Evolutionary conservation across 306 rosid species (phyloP), one percentile per base, ranked within the genome.

Genomic region (Leucaena leucocephala): DNA sequence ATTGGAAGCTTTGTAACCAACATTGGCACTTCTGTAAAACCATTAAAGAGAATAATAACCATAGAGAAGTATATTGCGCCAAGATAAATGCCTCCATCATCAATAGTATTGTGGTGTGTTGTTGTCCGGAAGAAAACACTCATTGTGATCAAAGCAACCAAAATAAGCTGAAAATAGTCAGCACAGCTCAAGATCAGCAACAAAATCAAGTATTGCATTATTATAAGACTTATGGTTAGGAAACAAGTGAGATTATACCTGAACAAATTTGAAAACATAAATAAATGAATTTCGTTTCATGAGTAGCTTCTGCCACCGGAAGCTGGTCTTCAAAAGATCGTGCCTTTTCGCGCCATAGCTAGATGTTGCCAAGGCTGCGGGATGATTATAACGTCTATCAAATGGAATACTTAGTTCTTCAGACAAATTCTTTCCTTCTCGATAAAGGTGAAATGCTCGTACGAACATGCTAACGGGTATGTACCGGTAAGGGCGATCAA

Each of bases 1-100:
- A 91, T 87, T 34, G 98, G 99, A 84, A 96, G 96, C 91, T 96
- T 96, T 78, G 94, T 96, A 66, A 96, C 99, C 85, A 96, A 84
- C 99, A 96, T 96, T 58, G 99, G 80, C 79, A 93, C 98, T 86
- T 96, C 99, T 39, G 93, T 96, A 85, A 96, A 96, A 83, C 99
- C 99, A 81, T 96, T 96, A 75, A 96, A 96, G 78, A 96, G 98
- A 84, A 96, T 86, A 63, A 90, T 96, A 79, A 96, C 93, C 89
- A 89, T 93, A 76, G 99, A 96, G 83, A 96, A 96, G 88, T 96
- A 96, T 15, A 93, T 73, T 75, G 98, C 75, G 49, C 99, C 99
- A 55, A 96, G 99, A 89, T 96, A 93, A 57, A 96, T 19, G 78
- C 92, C 91, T 76, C 96, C 99, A 38, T 88, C 99, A 66, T 93